Conservation (phyloP, 352 stramenopile species). For the Detonula confervacea region DNA sequence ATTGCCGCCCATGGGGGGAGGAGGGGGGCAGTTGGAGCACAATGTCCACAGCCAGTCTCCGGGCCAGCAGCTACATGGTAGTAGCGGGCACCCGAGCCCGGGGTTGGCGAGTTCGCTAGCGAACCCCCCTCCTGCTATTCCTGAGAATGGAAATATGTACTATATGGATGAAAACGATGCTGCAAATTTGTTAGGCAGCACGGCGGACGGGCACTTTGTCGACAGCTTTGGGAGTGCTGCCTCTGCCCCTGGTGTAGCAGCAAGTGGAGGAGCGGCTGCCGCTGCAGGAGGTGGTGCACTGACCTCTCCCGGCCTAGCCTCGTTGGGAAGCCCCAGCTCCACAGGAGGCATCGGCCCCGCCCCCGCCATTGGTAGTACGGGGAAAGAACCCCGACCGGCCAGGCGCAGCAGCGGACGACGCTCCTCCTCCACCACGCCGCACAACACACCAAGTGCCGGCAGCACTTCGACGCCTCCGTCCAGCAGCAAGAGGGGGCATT, state of each 20-base stretch:
- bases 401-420: background rate
- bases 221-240: slow-evolving; percentile 20
- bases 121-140: slow-evolving; percentile 18
- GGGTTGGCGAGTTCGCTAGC: background rate
- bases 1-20: too few relatives aligned
- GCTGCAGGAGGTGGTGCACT: background rate
- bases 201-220: slow-evolving; percentile 1
- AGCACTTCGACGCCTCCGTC: slow-evolving; percentile 26
- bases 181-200: too few relatives aligned
- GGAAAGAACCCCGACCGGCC: background rate
- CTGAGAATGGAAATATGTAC: too few relatives aligned
- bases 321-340: background rate
- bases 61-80: too few relatives aligned
- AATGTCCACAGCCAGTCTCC: slow-evolving; percentile 2
- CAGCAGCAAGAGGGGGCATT: slow-evolving; percentile 57
- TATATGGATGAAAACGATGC: too few relatives aligned
- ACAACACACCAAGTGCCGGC: slow-evolving; percentile 23
- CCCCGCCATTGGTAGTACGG: background rate
- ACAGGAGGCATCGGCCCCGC: too few relatives aligned
- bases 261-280: too few relatives aligned
- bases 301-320: background rate
- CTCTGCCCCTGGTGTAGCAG: too few relatives aligned
- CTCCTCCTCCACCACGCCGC: slow-evolving; percentile 25
- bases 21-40: too few relatives aligned
- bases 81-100: too few relatives aligned